Conservation (phyloP, 331 rosid species). For the Arachis monticola region DNA sequence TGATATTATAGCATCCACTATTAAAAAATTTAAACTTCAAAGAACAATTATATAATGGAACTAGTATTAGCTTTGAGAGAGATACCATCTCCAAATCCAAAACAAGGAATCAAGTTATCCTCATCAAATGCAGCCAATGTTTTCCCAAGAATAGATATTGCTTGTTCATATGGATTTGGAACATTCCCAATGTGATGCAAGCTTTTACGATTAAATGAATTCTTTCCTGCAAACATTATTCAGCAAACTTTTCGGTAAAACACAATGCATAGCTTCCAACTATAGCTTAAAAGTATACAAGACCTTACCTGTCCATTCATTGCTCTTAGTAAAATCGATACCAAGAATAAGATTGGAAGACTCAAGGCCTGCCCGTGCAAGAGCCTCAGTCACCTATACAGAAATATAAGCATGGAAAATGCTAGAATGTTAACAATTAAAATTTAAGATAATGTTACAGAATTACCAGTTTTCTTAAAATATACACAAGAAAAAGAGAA, state of each 20-base stretch:
- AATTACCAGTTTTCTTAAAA: conserved; percentile 2
- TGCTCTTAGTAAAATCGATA: conserved; percentile 90
- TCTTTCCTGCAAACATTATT: conserved; percentile 54
- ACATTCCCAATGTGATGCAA: conserved; percentile 73
- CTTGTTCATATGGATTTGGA: conserved; percentile 81
- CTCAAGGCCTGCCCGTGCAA: conserved; percentile 90
- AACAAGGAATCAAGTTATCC: conserved; percentile 89
- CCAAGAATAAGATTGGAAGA: conserved; percentile 92
- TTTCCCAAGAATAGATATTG: conserved; percentile 86
- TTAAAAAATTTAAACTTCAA: conserved; percentile 9
- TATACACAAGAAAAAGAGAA: conserved; percentile 14
- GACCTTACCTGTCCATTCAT: conserved; percentile 86
- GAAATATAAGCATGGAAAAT: conserved; percentile 24
- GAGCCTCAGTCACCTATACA: conserved; percentile 82
- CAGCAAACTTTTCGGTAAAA: conserved; percentile 38
- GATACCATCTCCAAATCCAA: conserved; percentile 91
- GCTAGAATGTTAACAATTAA: conserved; percentile 12
- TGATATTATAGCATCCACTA: conserved; percentile 17
- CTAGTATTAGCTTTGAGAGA: conserved; percentile 8
- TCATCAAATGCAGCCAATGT: conserved; percentile 82
- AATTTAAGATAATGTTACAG: neutral
- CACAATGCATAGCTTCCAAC: conserved; percentile 1
- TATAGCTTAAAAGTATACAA: neutral
- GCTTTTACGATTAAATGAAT: conserved; percentile 63
- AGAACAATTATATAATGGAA: neutral